Base-by-base conservation (phyloP, 1,284 basidiomycete genomes). In the Rhodotorula sp. region DNA sequence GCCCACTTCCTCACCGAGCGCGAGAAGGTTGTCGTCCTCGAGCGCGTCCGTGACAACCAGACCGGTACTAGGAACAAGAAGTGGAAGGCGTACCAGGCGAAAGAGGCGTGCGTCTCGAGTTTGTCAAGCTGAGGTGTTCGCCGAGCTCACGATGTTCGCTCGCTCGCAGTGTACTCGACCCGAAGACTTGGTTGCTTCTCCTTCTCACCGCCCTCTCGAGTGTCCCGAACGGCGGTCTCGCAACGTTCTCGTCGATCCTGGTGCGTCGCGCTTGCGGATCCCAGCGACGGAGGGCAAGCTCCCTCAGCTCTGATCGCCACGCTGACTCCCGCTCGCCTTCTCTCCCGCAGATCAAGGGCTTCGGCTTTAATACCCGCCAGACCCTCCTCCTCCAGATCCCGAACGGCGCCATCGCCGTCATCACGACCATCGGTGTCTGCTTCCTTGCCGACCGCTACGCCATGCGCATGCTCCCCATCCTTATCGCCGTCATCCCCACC, bases 341-440 rank as follows among this genome's bases (percentile, higher is more conserved):
- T 55, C 34, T 17, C 49, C 11, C 9, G 34, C 30, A 67, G 48
- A 84, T 87, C 79, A 84, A 85, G 78, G 83, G 81, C 69, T 88
- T 89, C 74, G 88, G 88, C n/a, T 89, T 88, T 71, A 86, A 85
- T 84, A 86, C 76, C 11, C 86, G 83, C 74, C 86, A 88, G 73
- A 85, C 87, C 0, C 79, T 89, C 30, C 88, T 89, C 54, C 77
- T 88, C 20, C 84, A 84, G 4, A 86, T 87, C 0, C 88, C 87
- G 11, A 83, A 80, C n/a, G 88, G 88, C 4, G 80, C 79, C 2
- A 79, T 89, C 56, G 84, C 81, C 49, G 64, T 61, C 2, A 8
- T 62, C 49, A 64, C 70, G 22, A 68, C 85, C 0, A 73, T 88
- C 13, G 76, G 84, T 13, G 86, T 85, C 70, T 87, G 87, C 9